Base-by-base conservation (phyloP, 345 rosid species). In the Acer yangbiense region DNA sequence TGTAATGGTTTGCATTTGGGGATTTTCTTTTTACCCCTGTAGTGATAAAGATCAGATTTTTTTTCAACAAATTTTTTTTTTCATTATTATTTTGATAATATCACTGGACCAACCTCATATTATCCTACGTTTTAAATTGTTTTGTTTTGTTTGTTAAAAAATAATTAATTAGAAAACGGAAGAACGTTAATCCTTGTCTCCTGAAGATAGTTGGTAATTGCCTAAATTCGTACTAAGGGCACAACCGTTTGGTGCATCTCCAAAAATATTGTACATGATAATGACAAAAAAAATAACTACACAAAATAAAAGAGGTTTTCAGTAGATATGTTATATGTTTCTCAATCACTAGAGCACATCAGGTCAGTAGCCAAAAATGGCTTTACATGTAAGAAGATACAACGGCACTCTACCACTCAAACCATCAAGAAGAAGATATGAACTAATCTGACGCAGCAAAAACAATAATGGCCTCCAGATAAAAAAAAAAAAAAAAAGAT, bases 361-460 rank as follows among this genome's bases (percentile, higher is more conserved):
- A 32, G 32, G 32, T 65, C 17, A 13, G 71, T 65, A 65, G 74
- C 79, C 61, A 32, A 44, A 44, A 18, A 58, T 6, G 63, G 63
- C 50, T 58, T 21, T 77, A 32, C 70, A 62, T 12, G 71, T 35
- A 52, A 71, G 65, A 77, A 52, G 64, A 70, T 35, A 69, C 69
- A 63, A 16, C 32, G 32, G 63, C 70, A 20, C 39, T 64, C 39
- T 4, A 48, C 52, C 71, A 63, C 71, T 71, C 55, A 48, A 64
- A 71, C 3, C 12, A 32, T 21, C 18, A 35, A 20, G 50, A 76
- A 68, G 11, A 63, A 41, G 70, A 63, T 62, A 50, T 9, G 10
- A 41, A 35, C 65, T 63, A 9, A 60, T 21, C 71, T 35, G 12
- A 3, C 5, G 3, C 1, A 63, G 41, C 18, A 7, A 21, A 35